Percentiles rank a stretch among this genome's conserved stretches.
Conservation (phyloP, 495 filamentous ascomycete genomes). For the Podospora tetraspora region DNA sequence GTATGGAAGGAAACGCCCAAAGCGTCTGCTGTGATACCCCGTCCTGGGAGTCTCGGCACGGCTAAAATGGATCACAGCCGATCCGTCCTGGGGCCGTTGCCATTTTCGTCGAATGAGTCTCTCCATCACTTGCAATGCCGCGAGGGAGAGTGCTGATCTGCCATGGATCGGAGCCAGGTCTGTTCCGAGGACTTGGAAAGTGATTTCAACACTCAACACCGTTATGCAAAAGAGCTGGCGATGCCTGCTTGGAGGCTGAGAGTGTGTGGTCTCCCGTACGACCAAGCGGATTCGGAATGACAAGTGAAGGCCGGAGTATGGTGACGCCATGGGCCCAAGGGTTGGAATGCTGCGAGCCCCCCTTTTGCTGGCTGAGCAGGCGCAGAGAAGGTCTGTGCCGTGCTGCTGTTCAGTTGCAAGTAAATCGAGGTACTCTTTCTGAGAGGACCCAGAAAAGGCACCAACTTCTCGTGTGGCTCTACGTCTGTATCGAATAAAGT, state of each 20-base stretch:
- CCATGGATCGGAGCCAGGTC: not conserved
- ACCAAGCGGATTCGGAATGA: not conserved
- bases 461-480: not conserved
- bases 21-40: not conserved
- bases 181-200: not conserved
- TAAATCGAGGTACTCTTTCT: not conserved
- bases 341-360: not conserved
- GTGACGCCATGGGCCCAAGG: not conserved
- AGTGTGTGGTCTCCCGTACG: not conserved
- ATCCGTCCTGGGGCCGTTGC: not conserved
- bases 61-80: constrained; percentile 1
- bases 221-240: not conserved
- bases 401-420: not conserved
- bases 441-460: not conserved
- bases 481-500: not conserved
- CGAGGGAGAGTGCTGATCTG: not conserved
- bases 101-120: not conserved
- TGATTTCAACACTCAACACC: not conserved
- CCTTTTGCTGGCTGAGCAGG: not conserved
- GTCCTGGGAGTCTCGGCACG: not conserved
- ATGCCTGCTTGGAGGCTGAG: not conserved
- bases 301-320: not conserved
- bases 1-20: constrained; percentile 5
- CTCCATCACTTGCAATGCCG: not conserved
- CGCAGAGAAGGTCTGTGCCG: not conserved